phyloP scores from a whole-genome alignment of 148 eudicot genomes.

The Diospyros lotus region DNA sequence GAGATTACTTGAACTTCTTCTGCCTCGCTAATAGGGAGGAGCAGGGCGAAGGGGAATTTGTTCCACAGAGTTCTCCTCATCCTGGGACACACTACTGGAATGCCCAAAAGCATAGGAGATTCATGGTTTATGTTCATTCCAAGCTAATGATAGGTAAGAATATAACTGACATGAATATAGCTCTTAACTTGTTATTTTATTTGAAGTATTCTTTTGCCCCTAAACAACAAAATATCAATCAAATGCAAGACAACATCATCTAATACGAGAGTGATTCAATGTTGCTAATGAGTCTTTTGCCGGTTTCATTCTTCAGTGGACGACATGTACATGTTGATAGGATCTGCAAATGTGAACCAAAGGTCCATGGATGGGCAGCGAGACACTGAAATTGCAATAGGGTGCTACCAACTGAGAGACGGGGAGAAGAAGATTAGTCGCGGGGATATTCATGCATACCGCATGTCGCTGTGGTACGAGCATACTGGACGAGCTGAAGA shows the following conservation, averaged over 20 bases:
- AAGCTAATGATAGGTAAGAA: slow-evolving; percentile 89
- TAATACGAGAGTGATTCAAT: too few relatives aligned
- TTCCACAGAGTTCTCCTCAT: slow-evolving; percentile 73
- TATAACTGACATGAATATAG: neutral
- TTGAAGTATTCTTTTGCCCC: too few relatives aligned
- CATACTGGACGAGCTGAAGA: slow-evolving; percentile 65
- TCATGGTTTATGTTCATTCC: slow-evolving; percentile 96
- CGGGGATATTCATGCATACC: slow-evolving; percentile 48
- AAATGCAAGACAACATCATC: too few relatives aligned
- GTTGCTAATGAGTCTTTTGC: neutral
- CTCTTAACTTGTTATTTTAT: too few relatives aligned
- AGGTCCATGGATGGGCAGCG: slow-evolving; percentile 91
- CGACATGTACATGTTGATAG: slow-evolving; percentile 75
- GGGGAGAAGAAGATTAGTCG: slow-evolving; percentile 17
- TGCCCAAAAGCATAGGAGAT: slow-evolving; percentile 78
- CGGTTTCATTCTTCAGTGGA: slow-evolving; percentile 50
- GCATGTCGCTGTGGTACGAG: slow-evolving; percentile 90
- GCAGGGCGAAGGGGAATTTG: slow-evolving; percentile 51
- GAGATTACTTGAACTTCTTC: slow-evolving; percentile 81
- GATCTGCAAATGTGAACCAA: slow-evolving; percentile 92
- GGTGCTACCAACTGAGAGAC: slow-evolving; percentile 59
- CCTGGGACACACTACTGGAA: slow-evolving; percentile 59
- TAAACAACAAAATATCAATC: too few relatives aligned
- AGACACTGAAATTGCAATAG: slow-evolving; percentile 93
- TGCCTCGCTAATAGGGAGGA: slow-evolving; percentile 90